Evolutionary conservation across 1,284 basidiomycete genomes (phyloP).

Genomic region (Boletus sp.): DNA sequence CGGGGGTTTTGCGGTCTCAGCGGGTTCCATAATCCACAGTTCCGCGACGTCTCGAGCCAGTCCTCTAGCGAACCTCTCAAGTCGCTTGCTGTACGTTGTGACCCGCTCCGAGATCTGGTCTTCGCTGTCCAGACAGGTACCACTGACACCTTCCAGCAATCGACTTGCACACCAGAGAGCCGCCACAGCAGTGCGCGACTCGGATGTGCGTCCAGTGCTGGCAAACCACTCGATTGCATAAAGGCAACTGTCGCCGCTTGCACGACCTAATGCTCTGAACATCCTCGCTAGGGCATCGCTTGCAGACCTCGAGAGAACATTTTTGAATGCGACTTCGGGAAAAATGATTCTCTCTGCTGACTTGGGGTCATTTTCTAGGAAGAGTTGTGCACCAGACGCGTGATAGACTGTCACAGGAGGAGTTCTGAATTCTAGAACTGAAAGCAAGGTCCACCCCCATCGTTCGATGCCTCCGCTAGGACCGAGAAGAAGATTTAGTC

Average conservation of each 20-base stretch:
- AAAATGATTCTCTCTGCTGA: constrained; percentile 43
- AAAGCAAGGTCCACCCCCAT: constrained; percentile 83
- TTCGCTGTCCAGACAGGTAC: constrained; percentile 38
- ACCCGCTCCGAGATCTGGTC: constrained; percentile 33
- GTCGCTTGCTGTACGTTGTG: constrained; percentile 36
- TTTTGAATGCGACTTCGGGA: constrained; percentile 56
- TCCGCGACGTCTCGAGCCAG: constrained; percentile 63
- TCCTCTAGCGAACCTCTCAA: constrained; percentile 64
- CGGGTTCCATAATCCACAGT: constrained; percentile 55
- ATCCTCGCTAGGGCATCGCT: constrained; percentile 58
- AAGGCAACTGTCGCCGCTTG: constrained; percentile 65
- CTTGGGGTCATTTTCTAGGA: constrained; percentile 50
- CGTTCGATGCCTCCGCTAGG: constrained; percentile 80
- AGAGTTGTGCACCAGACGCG: constrained; percentile 48
- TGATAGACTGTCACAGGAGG: constrained; percentile 49
- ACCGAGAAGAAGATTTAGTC: constrained; percentile 69
- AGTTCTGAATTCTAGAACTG: constrained; percentile 66
- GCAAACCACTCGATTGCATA: constrained; percentile 82
- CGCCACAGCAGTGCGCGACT: constrained; percentile 51
- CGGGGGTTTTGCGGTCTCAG: constrained; percentile 12
- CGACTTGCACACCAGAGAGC: constrained; percentile 81
- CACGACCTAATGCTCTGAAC: constrained; percentile 68
- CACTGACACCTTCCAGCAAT: constrained; percentile 68
- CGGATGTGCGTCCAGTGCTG: constrained; percentile 48
- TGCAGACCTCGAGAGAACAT: constrained; percentile 57